Percentiles rank a stretch among this genome's conserved stretches.
phyloP scores from a whole-genome alignment of 176 grass and related monocot genomes.

The Chrysopogon serrulatus region DNA sequence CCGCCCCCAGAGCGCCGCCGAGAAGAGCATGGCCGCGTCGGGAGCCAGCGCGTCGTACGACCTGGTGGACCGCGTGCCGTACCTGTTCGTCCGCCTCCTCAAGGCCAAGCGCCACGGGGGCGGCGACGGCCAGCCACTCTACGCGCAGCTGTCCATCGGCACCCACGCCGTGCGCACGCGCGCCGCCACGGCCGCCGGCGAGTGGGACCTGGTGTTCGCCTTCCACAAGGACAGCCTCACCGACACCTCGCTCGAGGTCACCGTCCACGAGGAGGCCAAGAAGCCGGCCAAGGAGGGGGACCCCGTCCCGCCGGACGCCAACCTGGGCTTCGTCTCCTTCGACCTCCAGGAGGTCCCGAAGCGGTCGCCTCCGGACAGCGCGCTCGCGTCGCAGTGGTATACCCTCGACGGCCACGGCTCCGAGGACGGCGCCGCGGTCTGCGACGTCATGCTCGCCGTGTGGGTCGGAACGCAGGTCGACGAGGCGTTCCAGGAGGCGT shows the following conservation, averaged over 20 bases:
- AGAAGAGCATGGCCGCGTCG: conserved; percentile 43
- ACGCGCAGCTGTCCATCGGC: conserved; percentile 76
- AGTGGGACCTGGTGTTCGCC: conserved; percentile 97
- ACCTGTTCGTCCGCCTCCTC: conserved; percentile 94
- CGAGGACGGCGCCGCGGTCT: conserved; percentile 26
- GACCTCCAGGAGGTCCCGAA: conserved; percentile 88
- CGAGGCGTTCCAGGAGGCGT: conserved; percentile 96
- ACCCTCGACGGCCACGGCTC: conserved; percentile 54
- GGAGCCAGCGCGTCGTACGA: conserved; percentile 52
- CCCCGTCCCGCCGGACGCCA: conserved; percentile 26
- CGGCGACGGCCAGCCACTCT: conserved; percentile 20
- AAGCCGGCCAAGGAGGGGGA: conserved; percentile 38
- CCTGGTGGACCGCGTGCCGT: conserved; percentile 76
- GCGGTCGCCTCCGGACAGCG: conserved; percentile 74
- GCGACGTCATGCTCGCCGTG: conserved; percentile 88
- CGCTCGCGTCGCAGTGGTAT: conserved; percentile 98
- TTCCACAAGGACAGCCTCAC: conserved; percentile 92
- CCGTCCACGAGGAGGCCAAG: conserved; percentile 59
- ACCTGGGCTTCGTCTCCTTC: conserved; percentile 71
- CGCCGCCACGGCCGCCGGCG: conserved; percentile 16
- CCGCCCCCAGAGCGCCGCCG: conserved; percentile 34
- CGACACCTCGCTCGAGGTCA: conserved; percentile 72
- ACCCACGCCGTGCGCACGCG: conserved; percentile 72
- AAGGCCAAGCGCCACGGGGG: conserved; percentile 64
- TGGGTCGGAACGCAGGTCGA: conserved; percentile 97